Evolutionary conservation across 164 flowering plant species (phyloP).

Genomic region (Dillenia suffruticosa): DNA sequence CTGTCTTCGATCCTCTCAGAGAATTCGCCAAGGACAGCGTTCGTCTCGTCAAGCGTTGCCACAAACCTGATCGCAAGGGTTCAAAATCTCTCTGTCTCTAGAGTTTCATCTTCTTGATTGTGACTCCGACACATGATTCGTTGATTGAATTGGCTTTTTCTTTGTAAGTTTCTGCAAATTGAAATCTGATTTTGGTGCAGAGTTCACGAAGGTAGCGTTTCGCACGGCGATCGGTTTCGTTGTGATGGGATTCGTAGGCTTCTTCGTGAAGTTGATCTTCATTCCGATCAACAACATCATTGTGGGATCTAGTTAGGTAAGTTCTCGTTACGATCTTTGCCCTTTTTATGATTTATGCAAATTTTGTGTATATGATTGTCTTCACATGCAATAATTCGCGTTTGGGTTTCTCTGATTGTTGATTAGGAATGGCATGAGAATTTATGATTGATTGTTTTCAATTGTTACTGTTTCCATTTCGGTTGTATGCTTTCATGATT

Average conservation of each 20-base stretch:
- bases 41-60: conserved; percentile 66
- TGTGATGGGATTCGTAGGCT: conserved; percentile 79
- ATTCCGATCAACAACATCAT: conserved; percentile 78
- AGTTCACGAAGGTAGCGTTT: conserved; percentile 66
- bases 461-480: no score
- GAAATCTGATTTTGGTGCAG: conserved; percentile 15
- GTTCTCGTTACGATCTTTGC: not conserved
- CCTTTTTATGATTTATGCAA: no score
- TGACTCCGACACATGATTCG: not conserved
- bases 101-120: not conserved
- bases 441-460: no score
- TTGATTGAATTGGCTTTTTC: not conserved
- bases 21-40: conserved; percentile 65
- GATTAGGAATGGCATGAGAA: no score
- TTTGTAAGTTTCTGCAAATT: not conserved
- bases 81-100: not conserved
- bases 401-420: no score
- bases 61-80: conserved; percentile 78
- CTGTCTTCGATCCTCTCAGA: conserved; percentile 55
- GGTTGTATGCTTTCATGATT: no score
- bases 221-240: conserved; percentile 76
- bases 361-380: no score
- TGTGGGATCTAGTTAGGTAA: conserved; percentile 58
- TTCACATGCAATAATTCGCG: no score
- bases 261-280: conserved; percentile 73